Evolutionary conservation across 257 asterid genomes (phyloP).

Genomic region (Fraxinus americana): DNA sequence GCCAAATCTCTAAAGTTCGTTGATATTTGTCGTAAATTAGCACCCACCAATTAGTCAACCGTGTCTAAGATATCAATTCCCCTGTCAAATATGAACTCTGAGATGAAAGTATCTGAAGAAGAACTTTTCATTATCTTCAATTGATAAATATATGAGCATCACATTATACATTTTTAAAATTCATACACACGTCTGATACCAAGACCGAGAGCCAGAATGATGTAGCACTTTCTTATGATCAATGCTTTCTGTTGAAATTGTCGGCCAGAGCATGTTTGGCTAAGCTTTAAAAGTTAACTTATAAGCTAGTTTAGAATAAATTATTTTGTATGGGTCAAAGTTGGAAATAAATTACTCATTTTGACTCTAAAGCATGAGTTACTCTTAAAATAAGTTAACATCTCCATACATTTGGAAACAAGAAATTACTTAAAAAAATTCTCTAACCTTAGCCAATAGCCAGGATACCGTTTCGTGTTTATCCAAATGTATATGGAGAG

Average conservation of each 20-base stretch:
- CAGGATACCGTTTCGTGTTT: not conserved
- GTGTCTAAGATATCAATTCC: not conserved
- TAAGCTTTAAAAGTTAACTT: not conserved
- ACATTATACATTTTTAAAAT: not conserved
- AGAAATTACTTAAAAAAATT: not conserved
- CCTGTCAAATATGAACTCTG: constrained; percentile 1
- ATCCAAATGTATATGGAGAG: not conserved
- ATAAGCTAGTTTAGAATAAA: not conserved
- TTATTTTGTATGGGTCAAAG: not conserved
- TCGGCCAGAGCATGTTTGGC: not conserved
- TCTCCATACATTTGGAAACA: not conserved
- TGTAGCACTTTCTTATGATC: not conserved
- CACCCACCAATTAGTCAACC: not conserved
- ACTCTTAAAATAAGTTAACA: not conserved
- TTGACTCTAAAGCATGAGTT: not conserved
- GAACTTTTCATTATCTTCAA: not conserved
- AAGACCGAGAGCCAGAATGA: not conserved
- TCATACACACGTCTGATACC: not conserved
- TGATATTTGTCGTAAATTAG: not conserved
- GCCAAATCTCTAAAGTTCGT: not conserved
- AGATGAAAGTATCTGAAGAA: not conserved
- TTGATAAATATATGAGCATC: not conserved
- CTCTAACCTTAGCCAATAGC: not conserved
- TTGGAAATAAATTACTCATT: not conserved
- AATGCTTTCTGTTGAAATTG: not conserved